These are phyloP conservation scores for Phytophthora multivora DNA, from an alignment of 352 stramenopile species.

Conservation along the genomic window DNA sequence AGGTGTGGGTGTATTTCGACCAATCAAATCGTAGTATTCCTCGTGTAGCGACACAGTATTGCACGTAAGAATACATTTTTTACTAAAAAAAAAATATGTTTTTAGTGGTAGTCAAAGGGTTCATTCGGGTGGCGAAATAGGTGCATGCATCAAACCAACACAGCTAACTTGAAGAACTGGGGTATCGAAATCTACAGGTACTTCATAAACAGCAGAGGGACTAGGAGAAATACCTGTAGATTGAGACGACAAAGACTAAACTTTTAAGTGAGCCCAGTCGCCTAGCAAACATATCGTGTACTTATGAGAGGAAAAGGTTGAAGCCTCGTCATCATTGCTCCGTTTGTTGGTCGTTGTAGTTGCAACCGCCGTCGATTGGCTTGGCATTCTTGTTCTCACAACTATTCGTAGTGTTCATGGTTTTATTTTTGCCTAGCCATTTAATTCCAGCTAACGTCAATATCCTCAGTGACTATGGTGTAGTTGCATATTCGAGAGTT, in stretches of 20 bases:
- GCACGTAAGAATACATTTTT: too few relatives aligned
- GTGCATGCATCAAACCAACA: too few relatives aligned
- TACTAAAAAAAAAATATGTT: too few relatives aligned
- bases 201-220: conserved; percentile 35
- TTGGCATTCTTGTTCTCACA: conserved; percentile 4
- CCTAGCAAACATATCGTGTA: conserved; percentile 62
- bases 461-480: not conserved
- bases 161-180: conserved; percentile 50
- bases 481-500: not conserved
- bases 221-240: conserved; percentile 1
- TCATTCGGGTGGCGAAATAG: too few relatives aligned
- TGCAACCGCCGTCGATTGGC: not conserved
- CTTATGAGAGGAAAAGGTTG: conserved; percentile 22
- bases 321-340: conserved; percentile 5
- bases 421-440: too few relatives aligned
- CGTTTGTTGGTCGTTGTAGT: conserved; percentile 5
- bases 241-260: not conserved
- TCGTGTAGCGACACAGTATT: too few relatives aligned
- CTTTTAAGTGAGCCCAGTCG: conserved; percentile 33
- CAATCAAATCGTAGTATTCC: too few relatives aligned
- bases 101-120: too few relatives aligned
- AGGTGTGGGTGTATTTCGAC: too few relatives aligned
- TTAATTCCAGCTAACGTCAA: conserved; percentile 24
- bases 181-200: conserved; percentile 49
- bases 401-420: not conserved